These are phyloP conservation scores for Cladosporium phlei DNA, from an alignment of 2,329 filamentous ascomycete species.

Conservation along the genomic window DNA sequence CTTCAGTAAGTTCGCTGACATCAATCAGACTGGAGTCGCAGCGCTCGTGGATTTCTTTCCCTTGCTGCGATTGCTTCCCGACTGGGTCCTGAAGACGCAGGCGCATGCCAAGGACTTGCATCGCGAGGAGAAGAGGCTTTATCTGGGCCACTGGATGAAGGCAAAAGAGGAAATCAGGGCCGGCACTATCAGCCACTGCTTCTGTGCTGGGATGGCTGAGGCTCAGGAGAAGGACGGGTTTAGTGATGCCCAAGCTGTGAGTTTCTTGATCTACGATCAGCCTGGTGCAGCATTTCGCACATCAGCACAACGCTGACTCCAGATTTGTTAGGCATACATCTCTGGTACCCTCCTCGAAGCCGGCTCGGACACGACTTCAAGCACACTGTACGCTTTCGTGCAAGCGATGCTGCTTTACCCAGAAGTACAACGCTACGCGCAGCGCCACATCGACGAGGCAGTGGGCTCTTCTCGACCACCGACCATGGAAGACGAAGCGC, in stretches of 20 bases:
- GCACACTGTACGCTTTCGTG: slow-evolving; percentile 33
- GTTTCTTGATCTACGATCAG: too few species aligned
- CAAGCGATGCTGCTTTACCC: slow-evolving; percentile 27
- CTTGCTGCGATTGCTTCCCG: slow-evolving; percentile 41
- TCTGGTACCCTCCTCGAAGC: slow-evolving; percentile 34
- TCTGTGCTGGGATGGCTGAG: slow-evolving; percentile 23
- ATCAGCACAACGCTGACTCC: too few species aligned
- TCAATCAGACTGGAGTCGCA: slow-evolving; percentile 40
- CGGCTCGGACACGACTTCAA: slow-evolving; percentile 39
- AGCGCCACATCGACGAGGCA: slow-evolving; percentile 22
- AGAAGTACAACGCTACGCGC: slow-evolving; percentile 17
- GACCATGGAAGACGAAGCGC: slow-evolving; percentile 17
- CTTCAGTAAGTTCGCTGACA: slow-evolving; percentile 40
- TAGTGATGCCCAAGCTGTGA: slow-evolving; percentile 20
- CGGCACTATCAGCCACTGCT: slow-evolving; percentile 23
- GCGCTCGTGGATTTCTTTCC: slow-evolving; percentile 47
- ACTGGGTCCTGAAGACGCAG: slow-evolving; percentile 25
- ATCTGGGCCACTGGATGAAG: slow-evolving; percentile 21
- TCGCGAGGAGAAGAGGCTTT: slow-evolving; percentile 19
- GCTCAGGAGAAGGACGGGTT: slow-evolving; percentile 24
- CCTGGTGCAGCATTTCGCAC: too few species aligned
- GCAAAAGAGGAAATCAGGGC: slow-evolving; percentile 20
- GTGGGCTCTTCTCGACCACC: slow-evolving; percentile 18
- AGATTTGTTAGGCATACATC: slow-evolving; percentile 34
- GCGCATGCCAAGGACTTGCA: slow-evolving; percentile 22